Base-by-base conservation (phyloP, 2,329 filamentous ascomycete genomes). In the Microdochium paspali region DNA sequence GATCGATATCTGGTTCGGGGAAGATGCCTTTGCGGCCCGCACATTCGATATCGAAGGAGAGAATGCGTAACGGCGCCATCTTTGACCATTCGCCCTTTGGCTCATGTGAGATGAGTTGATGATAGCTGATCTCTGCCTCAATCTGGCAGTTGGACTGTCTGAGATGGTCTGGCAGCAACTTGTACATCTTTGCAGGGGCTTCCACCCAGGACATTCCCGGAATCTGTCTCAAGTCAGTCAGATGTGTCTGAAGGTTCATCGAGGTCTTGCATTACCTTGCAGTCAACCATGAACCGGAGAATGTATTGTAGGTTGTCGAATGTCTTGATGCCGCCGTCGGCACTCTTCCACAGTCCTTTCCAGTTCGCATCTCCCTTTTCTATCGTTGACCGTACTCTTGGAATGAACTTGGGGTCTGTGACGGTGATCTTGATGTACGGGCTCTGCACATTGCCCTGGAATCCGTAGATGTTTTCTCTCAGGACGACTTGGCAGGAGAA, bases 11-110 rank as follows among this genome's bases (percentile, higher is more conserved):
- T 10, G 94, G 83, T 65, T 98, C 93, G 0, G 94, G 93, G 60
- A 98, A 98, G 60, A 98, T 86, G 54, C 93, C 93, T 68, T 98
- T 97, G 56, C 94, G 86, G 46, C 93, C 93, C 56, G 93, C 93
- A 66, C 93, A 98, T 66, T 98, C 93, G 57, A 98, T 98, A 79
- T 98, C 93, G 60, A 98, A 97, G 4, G 93, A 97, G 43, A 98
- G 69, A 44, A 95, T 85, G 51, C 93, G 83, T 3, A 98, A 73
- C 0, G 93, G 93, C 0, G 94, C 93, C 84, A 97, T 96, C 68
- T 96, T 98, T 24, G 89, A 88, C 90, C 91, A 98, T 62, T 97
- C 90, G 18, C 90, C 91, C 54, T 93, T 85, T 2, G 90, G 82
- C 44, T 87, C 81, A 65, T 97, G 91, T 10, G 93, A 83, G 52